Evolutionary conservation across 805 yeast species (phyloP).

Genomic region (Teunomyces funiuensis): DNA sequence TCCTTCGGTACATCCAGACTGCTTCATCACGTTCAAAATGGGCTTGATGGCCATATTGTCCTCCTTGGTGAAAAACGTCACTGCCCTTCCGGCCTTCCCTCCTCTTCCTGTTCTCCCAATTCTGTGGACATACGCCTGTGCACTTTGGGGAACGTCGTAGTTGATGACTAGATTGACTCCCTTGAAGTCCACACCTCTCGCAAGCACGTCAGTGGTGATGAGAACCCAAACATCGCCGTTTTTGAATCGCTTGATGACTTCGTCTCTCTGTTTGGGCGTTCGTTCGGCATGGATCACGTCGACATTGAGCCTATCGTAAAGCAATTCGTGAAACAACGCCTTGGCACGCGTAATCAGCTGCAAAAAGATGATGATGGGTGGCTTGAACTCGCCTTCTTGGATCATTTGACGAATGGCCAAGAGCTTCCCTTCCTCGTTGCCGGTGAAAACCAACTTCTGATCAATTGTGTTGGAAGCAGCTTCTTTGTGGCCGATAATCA

Average conservation of each 20-base stretch:
- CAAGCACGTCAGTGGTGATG: constrained; percentile 92
- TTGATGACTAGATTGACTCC: constrained; percentile 93
- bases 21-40: constrained; percentile 91
- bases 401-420: constrained; percentile 88
- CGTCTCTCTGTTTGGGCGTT: constrained; percentile 83
- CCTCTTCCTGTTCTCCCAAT: constrained; percentile 99
- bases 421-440: constrained; percentile 93
- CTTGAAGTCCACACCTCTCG: constrained; percentile 96
- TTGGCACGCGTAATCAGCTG: constrained; percentile 93
- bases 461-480: constrained; percentile 85
- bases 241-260: constrained; percentile 78
- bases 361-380: constrained; percentile 89
- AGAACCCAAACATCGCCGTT: constrained; percentile 94
- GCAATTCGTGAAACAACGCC: constrained; percentile 87
- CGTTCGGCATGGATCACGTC: constrained; percentile 96
- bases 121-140: constrained; percentile 95
- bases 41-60: constrained; percentile 76
- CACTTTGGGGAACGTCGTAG: constrained; percentile 92
- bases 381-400: constrained; percentile 79
- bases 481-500: constrained; percentile 90
- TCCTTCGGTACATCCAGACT: constrained; percentile 68
- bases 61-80: constrained; percentile 91
- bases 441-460: constrained; percentile 81
- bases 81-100: constrained; percentile 80
- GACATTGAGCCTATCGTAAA: constrained; percentile 88